Conservation (phyloP, 495 filamentous ascomycete genomes). For the Talaromyces wortmannii region DNA sequence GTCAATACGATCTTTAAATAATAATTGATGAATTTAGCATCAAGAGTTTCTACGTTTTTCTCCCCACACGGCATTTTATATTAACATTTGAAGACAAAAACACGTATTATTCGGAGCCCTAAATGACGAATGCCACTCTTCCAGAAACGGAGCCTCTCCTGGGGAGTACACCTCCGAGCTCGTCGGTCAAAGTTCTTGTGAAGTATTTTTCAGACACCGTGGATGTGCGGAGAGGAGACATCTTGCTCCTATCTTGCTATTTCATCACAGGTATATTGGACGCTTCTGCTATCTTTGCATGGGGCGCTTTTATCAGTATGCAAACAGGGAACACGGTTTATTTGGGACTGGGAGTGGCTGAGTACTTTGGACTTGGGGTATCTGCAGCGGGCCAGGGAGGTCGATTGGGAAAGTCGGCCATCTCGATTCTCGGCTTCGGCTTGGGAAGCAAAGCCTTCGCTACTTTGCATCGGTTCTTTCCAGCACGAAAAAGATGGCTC, state of each 20-base stretch:
- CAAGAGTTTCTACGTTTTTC: not conserved
- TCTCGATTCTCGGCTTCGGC: slow-evolving; percentile 60
- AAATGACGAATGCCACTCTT: not conserved
- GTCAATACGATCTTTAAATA: too few relatives aligned
- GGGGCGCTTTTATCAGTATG: slow-evolving; percentile 75
- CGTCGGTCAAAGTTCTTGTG: slow-evolving; percentile 4
- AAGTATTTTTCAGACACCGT: slow-evolving; percentile 43
- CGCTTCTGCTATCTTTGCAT: slow-evolving; percentile 62
- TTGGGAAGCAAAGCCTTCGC: slow-evolving; percentile 59
- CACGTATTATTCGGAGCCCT: not conserved
- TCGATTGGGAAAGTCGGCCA: slow-evolving; percentile 59
- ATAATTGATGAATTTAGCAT: not conserved
- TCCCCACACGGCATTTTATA: not conserved
- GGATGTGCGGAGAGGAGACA: slow-evolving; percentile 47
- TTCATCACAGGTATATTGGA: slow-evolving; percentile 69
- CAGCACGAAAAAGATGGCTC: slow-evolving; percentile 51
- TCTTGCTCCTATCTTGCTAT: slow-evolving; percentile 60
- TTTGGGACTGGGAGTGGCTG: slow-evolving; percentile 59
- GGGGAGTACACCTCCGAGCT: not conserved
- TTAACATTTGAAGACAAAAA: not conserved
- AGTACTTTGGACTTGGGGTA: too few relatives aligned
- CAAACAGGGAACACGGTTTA: slow-evolving; percentile 79
- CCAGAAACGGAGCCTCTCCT: not conserved
- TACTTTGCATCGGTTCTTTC: slow-evolving; percentile 51
- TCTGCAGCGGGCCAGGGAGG: slow-evolving; percentile 20